These are phyloP conservation scores for Berberis vulgaris DNA, from an alignment of 164 flowering plant genomes.

Conservation along the genomic window DNA sequence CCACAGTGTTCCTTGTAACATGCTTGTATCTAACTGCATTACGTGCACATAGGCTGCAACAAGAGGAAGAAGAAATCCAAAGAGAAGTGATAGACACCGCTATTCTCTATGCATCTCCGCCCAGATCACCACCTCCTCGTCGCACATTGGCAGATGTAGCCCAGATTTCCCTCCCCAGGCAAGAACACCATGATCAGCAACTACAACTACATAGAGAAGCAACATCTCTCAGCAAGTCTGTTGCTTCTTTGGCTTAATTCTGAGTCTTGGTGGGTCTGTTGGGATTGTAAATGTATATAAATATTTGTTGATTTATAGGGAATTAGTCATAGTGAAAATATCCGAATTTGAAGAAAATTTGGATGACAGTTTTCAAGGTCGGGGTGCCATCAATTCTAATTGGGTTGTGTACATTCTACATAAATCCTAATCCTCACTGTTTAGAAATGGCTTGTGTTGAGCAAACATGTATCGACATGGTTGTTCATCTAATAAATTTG, in stretches of 20 bases:
- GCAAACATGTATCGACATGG: too few relatives aligned
- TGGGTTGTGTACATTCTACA: too few relatives aligned
- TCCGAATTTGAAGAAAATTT: too few relatives aligned
- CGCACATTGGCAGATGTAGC: constrained; percentile 8
- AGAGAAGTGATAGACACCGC: constrained; percentile 46
- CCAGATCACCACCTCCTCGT: constrained; percentile 31
- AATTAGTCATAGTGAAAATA: too few relatives aligned
- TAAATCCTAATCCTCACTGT: too few relatives aligned
- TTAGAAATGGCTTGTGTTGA: too few relatives aligned
- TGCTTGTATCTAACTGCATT: constrained; percentile 64
- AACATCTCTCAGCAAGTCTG: constrained; percentile 2
- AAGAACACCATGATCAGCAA: constrained; percentile 6
- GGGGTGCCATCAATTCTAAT: too few relatives aligned
- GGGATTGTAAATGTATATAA: neutral
- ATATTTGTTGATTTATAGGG: neutral
- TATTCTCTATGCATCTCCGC: constrained; percentile 50
- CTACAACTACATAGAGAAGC: neutral
- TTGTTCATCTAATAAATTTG: too few relatives aligned
- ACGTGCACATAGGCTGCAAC: constrained; percentile 36
- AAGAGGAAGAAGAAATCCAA: constrained; percentile 34
- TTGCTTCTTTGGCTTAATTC: constrained; percentile 2
- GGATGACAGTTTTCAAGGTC: too few relatives aligned
- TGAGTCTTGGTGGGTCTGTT: neutral
- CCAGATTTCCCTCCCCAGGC: constrained; percentile 13
- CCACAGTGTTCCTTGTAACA: constrained; percentile 56